A percentile compares a stretch with the other conserved stretches of the same genome.
These are phyloP conservation scores for Lagenidium sp. DNA, from an alignment of 352 stramenopile species.

Conservation along the genomic window DNA sequence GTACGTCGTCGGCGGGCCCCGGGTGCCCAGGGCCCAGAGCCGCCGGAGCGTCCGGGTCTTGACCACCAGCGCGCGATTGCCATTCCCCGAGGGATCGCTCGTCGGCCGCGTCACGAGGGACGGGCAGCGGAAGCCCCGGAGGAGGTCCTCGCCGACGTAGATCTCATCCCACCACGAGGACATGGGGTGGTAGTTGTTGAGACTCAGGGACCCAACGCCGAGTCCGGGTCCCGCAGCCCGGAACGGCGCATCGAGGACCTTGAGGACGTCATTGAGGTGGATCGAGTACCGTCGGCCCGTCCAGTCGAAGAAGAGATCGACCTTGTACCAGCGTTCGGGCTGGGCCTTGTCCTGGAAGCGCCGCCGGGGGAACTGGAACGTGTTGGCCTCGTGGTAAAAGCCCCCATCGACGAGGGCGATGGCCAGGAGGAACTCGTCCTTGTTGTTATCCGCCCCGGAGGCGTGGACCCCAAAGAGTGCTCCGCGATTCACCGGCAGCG, in stretches of 20 bases:
- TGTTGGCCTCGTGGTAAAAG: slow-evolving; percentile 72
- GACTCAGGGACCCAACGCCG: slow-evolving; percentile 40
- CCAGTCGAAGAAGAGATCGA: slow-evolving; percentile 92
- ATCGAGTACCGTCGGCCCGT: slow-evolving; percentile 68
- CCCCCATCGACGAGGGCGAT: slow-evolving; percentile 52
- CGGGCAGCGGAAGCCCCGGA: slow-evolving; percentile 89
- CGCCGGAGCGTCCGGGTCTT: slow-evolving; percentile 40
- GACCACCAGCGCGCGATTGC: slow-evolving; percentile 21
- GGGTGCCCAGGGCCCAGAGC: slow-evolving; percentile 32
- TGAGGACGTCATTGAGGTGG: slow-evolving; percentile 86
- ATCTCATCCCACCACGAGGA: slow-evolving; percentile 95
- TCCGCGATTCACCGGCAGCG: slow-evolving; percentile 37
- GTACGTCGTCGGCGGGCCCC: slow-evolving; percentile 28
- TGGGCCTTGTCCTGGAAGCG: slow-evolving; percentile 46
- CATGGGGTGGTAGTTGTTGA: slow-evolving; percentile 79
- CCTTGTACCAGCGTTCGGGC: slow-evolving; percentile 89
- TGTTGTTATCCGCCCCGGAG: slow-evolving; percentile 6
- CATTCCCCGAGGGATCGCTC: slow-evolving; percentile 7
- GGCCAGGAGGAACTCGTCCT: slow-evolving; percentile 50
- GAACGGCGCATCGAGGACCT: slow-evolving; percentile 58
- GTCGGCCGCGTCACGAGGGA: slow-evolving; percentile 3
- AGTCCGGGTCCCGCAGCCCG: no score
- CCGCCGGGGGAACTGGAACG: slow-evolving; percentile 36
- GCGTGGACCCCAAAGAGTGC: slow-evolving; percentile 50
- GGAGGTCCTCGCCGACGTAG: slow-evolving; percentile 89